These are phyloP conservation scores for Tuber indicum DNA, from an alignment of 495 filamentous ascomycete genomes.

Conservation along the genomic window DNA sequence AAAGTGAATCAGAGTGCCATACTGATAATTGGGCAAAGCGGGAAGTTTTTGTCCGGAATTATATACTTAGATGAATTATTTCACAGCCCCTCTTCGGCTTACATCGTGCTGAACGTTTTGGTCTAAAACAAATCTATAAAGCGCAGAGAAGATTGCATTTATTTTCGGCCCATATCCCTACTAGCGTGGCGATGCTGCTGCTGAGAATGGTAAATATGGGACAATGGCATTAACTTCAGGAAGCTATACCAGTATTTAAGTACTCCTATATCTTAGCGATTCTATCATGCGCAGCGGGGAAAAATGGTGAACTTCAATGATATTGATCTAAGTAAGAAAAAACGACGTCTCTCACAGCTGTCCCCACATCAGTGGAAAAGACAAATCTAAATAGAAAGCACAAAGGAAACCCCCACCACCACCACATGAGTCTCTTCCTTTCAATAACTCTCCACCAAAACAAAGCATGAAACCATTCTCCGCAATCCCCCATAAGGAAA, in stretches of 20 bases:
- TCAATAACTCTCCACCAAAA: no score
- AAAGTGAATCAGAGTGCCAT: background rate
- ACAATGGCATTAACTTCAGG: background rate
- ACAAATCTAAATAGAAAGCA: no score
- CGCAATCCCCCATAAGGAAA: no score
- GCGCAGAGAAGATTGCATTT: background rate
- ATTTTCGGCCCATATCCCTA: slow-evolving; percentile 10
- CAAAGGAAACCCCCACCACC: no score
- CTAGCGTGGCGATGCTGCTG: background rate
- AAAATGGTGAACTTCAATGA: no score
- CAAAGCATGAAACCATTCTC: no score
- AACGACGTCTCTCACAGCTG: no score
- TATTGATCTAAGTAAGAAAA: no score
- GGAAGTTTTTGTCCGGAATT: background rate
- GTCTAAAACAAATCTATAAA: background rate
- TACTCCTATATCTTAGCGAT: background rate
- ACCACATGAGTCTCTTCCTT: no score
- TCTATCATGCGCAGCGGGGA: no score
- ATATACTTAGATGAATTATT: slow-evolving; percentile 34
- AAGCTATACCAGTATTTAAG: slow-evolving; percentile 16
- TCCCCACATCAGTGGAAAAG: no score
- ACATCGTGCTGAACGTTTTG: slow-evolving; percentile 19
- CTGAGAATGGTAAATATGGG: slow-evolving; percentile 7
- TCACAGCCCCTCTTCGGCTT: slow-evolving; percentile 28
- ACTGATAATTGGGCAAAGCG: slow-evolving; percentile 1